Base-by-base conservation (phyloP, 2,329 filamentous ascomycete genomes). In the Fusarium sp. region DNA sequence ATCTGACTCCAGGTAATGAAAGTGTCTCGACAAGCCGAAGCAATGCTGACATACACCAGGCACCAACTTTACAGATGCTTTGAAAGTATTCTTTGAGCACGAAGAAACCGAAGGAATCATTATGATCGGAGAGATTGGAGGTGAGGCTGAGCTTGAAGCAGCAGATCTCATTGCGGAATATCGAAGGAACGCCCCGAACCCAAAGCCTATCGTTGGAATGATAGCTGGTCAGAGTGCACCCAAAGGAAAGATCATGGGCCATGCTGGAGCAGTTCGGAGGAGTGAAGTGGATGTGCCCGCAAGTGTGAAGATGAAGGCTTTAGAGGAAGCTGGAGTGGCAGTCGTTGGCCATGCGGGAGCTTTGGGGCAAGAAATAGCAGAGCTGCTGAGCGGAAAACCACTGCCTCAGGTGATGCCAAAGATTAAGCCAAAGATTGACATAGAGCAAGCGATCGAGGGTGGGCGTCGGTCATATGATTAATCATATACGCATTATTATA, bases 91-190 rank as follows among this genome's bases (percentile, higher is more conserved):
- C 66, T 89, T 92, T 70, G 79, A 87, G 15, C 89, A 94, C 70
- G 81, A 86, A 8, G 88, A 92, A 62, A 94, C 91, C 0, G 85
- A 92, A 67, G 91, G 89, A 5, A 92, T 93, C 29, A 88, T 93
- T 16, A 79, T 93, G 16, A 88, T 93, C 24, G 91, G 91, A 6
- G 91, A 94, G 76, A 86, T 93, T 62, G 91, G 91, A 13, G 91
- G 91, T 2, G 87, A 86, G 20, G 88, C 89, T 5, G 91, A 94
- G 77, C 83, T 91, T 41, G 87, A 90, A 73, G 92, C 92, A 15
- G 92, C 92, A 1, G 89, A 92, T 20, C 89, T 90, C 83, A 92
- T 94, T 65, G 83, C 79, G 53, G 86, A 89, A n/a, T 92, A 93
- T 75, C 84, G 82, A 1, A 25, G 12, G 13, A 84, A 81, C 57